These are phyloP conservation scores for Debaryomyces sp. DNA, from an alignment of 1,139 yeast genomes.

Conservation along the genomic window DNA sequence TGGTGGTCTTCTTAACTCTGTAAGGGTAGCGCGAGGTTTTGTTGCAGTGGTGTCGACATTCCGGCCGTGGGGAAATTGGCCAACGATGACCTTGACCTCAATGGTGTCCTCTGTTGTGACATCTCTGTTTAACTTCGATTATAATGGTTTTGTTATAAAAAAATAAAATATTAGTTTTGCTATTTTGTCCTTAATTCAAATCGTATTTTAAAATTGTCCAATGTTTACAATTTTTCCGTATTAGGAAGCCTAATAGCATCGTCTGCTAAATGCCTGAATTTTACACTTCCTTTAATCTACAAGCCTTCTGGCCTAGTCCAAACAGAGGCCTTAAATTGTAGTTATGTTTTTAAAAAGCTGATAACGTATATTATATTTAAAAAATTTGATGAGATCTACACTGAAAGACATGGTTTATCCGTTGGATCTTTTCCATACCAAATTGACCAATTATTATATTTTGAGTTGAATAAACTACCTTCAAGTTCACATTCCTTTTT, in stretches of 20 bases:
- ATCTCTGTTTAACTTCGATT: slow-evolving; percentile 7
- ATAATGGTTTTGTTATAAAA: neutral
- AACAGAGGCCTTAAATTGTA: too few species aligned
- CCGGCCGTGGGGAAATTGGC: slow-evolving; percentile 15
- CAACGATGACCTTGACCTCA: slow-evolving; percentile 26
- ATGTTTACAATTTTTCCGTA: slow-evolving; percentile 15
- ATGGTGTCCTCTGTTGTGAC: slow-evolving; percentile 23
- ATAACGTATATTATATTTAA: slow-evolving; percentile 7
- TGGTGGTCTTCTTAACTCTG: slow-evolving; percentile 30
- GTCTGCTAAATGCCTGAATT: neutral
- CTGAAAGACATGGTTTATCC: slow-evolving; percentile 48
- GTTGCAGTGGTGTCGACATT: slow-evolving; percentile 18
- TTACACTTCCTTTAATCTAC: neutral
- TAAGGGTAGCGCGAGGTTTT: slow-evolving; percentile 20
- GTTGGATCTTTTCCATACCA: slow-evolving; percentile 72
- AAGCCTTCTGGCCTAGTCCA: neutral
- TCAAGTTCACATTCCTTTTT: slow-evolving; percentile 44
- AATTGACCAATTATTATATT: slow-evolving; percentile 62
- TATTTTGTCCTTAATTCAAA: neutral
- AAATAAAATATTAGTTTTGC: neutral
- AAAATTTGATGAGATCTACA: neutral
- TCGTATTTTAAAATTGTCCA: neutral
- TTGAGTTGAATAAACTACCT: slow-evolving; percentile 42
- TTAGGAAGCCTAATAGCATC: slow-evolving; percentile 16
- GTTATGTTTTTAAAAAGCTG: slow-evolving; percentile 6